Evolutionary conservation across 176 grass and related monocot genomes (phyloP), one percentile per base, ranked within the genome.

Genomic region (Oropetium thomaeum): DNA sequence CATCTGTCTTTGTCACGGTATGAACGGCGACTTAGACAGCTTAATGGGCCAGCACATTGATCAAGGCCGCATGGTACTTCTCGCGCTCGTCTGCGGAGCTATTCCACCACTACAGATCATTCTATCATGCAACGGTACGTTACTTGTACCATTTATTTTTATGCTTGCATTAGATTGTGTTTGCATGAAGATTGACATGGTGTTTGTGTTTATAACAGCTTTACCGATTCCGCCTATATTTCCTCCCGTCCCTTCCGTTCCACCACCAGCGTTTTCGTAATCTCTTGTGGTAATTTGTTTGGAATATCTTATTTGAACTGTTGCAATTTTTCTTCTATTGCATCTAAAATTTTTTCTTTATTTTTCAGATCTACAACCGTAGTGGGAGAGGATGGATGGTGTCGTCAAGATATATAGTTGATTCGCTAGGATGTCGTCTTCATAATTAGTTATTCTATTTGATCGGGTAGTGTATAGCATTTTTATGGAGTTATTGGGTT

Each of bases 1-100:
- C 30, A 69, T 85, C 47, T 85, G 83, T 39, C 69, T 85, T 40
- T 85, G 83, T 62, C 75, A 85, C 60, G 75, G 60, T 38, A 15
- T 85, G 10, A 85, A 67, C 61, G 83, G 83, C 30, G 69, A 60
- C 69, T 45, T 80, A 45, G 74, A 70, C 60, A 28, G 27, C 29
- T 20, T 79, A 35, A 16, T 85, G 76, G 60, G 60, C 69, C 28
- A 3, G 19, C 76, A 39, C 39, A 65, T 85, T 32, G 62, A 80
- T 5, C 62, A 61, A 1, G 6, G 75, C 62, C 71, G 52, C 14
- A 82, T 82, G 80, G 8, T 75, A 1, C 13, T 67, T 29, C 71
- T 82, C 12, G 71, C 80, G 38, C 3, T 29, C 15, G 17, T n/a
- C 10, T 82, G 80, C 62, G 71, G 71, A 38, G 0, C 71, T 62